Evolutionary conservation across 176 grass and related monocot genomes (phyloP).

Genomic region (Eleusine indica): DNA sequence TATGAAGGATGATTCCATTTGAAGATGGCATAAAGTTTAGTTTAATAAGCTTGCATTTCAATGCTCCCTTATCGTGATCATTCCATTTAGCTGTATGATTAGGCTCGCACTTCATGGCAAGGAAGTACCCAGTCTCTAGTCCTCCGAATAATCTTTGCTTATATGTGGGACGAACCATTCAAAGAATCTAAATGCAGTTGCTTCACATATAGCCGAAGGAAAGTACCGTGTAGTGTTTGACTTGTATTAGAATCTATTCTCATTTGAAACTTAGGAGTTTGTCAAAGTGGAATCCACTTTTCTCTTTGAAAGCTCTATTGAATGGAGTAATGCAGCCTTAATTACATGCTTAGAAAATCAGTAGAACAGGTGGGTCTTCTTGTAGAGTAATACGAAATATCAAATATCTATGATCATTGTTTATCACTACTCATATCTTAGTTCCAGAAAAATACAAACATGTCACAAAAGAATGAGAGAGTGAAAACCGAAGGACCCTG

Average conservation of each 20-base stretch:
- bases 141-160: constrained; percentile 24
- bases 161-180: background rate
- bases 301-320: constrained; percentile 36
- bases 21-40: constrained; percentile 3
- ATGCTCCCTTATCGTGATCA: constrained; percentile 26
- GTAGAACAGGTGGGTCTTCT: background rate
- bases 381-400: background rate
- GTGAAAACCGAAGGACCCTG: background rate
- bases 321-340: constrained; percentile 9
- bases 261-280: constrained; percentile 48
- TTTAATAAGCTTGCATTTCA: constrained; percentile 11
- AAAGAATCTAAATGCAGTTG: constrained; percentile 43
- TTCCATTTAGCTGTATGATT: constrained; percentile 18
- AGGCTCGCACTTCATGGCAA: background rate
- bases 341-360: constrained; percentile 12
- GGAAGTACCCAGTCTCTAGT: background rate
- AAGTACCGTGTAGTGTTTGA: constrained; percentile 30
- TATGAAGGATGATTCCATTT: constrained; percentile 22
- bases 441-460: constrained; percentile 6
- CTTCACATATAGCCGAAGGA: constrained; percentile 42
- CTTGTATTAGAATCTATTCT: constrained; percentile 49
- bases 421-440: background rate
- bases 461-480: background rate
- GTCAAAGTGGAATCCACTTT: constrained; percentile 49
- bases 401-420: background rate